Evolutionary conservation across 176 grass and related monocot genomes (phyloP).

Genomic region (Rhynchospora tenuis): DNA sequence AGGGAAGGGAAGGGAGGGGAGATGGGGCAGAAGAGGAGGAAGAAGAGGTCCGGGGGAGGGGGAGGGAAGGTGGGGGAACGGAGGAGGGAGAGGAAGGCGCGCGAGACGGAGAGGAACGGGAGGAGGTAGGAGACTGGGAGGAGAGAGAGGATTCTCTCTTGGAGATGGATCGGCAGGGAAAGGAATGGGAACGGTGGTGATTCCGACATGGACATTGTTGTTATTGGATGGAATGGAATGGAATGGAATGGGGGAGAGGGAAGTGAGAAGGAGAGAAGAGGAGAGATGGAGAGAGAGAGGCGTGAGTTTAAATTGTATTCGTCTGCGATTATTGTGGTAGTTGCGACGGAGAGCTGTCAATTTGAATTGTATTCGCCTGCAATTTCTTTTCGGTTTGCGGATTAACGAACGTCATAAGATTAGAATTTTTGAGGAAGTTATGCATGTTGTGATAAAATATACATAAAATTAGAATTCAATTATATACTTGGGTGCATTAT

Average conservation of each 20-base stretch:
- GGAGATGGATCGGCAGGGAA: neutral
- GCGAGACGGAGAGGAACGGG: neutral
- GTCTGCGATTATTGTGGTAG: neutral
- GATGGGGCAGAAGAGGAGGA: neutral
- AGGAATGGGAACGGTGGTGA: neutral
- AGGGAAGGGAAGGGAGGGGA: neutral
- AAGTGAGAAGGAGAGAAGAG: neutral
- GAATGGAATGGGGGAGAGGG: neutral
- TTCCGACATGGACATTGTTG: neutral
- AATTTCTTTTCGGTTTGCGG: no score
- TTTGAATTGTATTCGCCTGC: no score
- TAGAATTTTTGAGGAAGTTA: no score
- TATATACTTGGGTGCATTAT: no score
- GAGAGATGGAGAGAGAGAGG: neutral
- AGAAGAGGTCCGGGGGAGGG: slow-evolving; percentile 13
- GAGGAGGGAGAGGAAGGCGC: neutral
- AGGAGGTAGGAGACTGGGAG: neutral
- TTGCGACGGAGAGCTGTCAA: neutral
- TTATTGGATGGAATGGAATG: neutral
- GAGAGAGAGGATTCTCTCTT: neutral
- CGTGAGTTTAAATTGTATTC: neutral
- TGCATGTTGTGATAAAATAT: no score
- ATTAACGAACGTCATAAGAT: no score
- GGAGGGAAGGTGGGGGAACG: neutral
- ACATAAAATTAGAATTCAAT: no score